Evolutionary conservation across 2,329 filamentous ascomycete genomes (phyloP).

Genomic region (Penicillium sp.): DNA sequence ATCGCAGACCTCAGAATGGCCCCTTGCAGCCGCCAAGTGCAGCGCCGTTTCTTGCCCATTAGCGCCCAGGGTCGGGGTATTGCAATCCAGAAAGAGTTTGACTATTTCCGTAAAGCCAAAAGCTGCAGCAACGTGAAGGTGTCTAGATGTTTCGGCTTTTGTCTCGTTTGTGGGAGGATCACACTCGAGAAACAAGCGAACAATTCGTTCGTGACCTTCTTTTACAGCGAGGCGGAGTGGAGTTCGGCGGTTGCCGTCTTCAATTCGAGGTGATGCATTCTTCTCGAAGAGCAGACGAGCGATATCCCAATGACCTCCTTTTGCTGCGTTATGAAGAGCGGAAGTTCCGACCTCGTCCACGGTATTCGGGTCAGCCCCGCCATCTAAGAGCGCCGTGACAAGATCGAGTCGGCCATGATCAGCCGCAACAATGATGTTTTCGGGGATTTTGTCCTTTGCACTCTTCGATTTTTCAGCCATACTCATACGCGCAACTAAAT

Average conservation of each 20-base stretch:
- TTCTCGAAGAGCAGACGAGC: background rate
- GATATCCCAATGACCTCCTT: background rate
- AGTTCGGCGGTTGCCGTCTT: background rate
- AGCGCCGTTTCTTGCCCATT: background rate
- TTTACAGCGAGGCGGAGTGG: background rate
- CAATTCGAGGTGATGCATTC: background rate
- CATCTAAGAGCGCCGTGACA: background rate
- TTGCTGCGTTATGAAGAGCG: background rate
- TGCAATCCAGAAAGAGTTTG: background rate
- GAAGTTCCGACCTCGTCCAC: background rate
- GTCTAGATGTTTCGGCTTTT: background rate
- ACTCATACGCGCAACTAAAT: background rate
- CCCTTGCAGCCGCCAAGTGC: background rate
- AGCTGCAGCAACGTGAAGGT: background rate
- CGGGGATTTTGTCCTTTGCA: background rate
- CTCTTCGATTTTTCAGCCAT: background rate
- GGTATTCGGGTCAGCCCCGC: background rate
- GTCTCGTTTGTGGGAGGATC: background rate
- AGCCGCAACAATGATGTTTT: background rate
- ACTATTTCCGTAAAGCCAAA: background rate
- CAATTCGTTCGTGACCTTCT: background rate
- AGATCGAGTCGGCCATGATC: background rate
- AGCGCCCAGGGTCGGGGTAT: background rate
- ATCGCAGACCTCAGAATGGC: background rate
- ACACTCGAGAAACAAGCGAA: background rate